Percentiles rank a stretch among this genome's conserved stretches.
Conservation (phyloP, 352 stramenopile genomes). For the Phytophthora foliorum region DNA sequence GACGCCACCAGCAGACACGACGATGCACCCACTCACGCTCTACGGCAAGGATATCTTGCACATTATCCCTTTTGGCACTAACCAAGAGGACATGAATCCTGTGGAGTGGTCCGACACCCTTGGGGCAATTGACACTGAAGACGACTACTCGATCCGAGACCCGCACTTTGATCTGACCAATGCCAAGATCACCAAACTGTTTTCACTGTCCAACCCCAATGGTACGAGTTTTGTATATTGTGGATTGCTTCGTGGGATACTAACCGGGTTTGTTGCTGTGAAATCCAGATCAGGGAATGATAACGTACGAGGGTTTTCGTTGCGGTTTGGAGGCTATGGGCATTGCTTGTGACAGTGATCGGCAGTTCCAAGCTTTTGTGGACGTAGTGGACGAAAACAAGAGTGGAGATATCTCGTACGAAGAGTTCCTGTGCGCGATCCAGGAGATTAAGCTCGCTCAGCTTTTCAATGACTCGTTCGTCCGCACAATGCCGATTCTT, state of each 20-base stretch:
- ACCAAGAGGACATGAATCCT: slow-evolving; percentile 68
- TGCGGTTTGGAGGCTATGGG: slow-evolving; percentile 76
- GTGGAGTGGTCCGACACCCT: slow-evolving; percentile 40
- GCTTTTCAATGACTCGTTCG: slow-evolving; percentile 74
- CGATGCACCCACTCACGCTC: slow-evolving; percentile 45
- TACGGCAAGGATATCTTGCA: slow-evolving; percentile 68
- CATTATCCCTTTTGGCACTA: slow-evolving; percentile 54
- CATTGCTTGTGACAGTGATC: slow-evolving; percentile 73
- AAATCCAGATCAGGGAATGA: slow-evolving; percentile 49
- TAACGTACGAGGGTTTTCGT: slow-evolving; percentile 76
- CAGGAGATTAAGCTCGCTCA: slow-evolving; percentile 91
- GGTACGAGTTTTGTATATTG: slow-evolving; percentile 27
- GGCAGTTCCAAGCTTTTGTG: slow-evolving; percentile 78
- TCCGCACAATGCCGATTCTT: slow-evolving; percentile 47
- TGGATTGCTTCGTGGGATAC: too few relatives aligned
- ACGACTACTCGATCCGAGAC: slow-evolving; percentile 39
- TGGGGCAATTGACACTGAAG: slow-evolving; percentile 23
- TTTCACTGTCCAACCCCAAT: slow-evolving; percentile 72
- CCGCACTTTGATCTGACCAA: slow-evolving; percentile 43
- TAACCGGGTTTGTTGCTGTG: neutral
- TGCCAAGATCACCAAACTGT: slow-evolving; percentile 45
- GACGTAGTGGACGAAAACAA: slow-evolving; percentile 80
- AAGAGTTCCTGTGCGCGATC: slow-evolving; percentile 85
- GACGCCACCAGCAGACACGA: slow-evolving; percentile 22
- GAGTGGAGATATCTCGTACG: slow-evolving; percentile 82